These are phyloP conservation scores for Omphalotus guepiniiformis DNA, from an alignment of 768 basidiomycete species.

Conservation along the genomic window DNA sequence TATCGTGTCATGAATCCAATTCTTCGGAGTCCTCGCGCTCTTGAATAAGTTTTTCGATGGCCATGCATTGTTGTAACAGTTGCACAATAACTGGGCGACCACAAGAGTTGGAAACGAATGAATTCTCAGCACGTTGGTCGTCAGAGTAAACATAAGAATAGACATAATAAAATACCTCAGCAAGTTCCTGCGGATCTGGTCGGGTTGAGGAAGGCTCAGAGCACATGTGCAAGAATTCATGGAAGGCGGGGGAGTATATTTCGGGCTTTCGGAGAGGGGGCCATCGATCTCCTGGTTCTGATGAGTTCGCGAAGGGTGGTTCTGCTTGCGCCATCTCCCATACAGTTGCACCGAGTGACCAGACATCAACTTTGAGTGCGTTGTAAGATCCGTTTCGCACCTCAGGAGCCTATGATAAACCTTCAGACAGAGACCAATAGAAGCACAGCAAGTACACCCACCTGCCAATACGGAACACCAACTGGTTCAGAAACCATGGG, in stretches of 20 bases:
- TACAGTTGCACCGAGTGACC: constrained; percentile 79
- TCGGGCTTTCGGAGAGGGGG: constrained; percentile 57
- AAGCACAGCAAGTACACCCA: constrained; percentile 18
- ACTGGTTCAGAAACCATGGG: constrained; percentile 54
- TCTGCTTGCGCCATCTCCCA: constrained; percentile 78
- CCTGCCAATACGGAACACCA: constrained; percentile 82
- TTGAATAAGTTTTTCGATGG: constrained; percentile 42
- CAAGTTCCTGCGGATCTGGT: constrained; percentile 52
- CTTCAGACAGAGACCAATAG: neutral
- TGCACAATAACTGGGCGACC: constrained; percentile 65
- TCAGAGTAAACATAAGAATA: neutral
- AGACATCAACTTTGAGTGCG: constrained; percentile 70
- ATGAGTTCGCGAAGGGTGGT: constrained; percentile 62
- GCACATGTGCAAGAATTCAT: constrained; percentile 67
- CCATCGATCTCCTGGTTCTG: constrained; percentile 58
- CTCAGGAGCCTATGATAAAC: constrained; percentile 55
- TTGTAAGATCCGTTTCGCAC: constrained; percentile 68
- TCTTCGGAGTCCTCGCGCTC: constrained; percentile 2
- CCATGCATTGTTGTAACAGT: constrained; percentile 60
- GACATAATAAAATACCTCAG: constrained; percentile 39
- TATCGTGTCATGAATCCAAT: no score
- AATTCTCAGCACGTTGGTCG: constrained; percentile 34
- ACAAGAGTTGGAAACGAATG: constrained; percentile 65
- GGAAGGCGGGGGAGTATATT: constrained; percentile 62
- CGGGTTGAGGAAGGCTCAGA: constrained; percentile 55